Conservation (phyloP, 345 rosid species). For the Gossypium australe region DNA sequence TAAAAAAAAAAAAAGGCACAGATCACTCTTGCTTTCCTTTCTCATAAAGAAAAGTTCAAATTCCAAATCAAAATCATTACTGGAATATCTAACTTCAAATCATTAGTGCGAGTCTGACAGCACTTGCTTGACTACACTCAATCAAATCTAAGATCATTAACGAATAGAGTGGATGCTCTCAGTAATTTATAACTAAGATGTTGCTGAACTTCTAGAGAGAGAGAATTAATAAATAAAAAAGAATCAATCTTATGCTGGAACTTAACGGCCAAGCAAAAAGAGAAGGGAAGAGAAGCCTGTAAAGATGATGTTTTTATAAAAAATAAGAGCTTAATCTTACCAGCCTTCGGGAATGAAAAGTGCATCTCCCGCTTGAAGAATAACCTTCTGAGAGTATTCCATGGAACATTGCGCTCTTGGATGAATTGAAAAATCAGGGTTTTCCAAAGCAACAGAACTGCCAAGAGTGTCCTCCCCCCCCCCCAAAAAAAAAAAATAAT, state of each 20-base stretch:
- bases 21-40: neutral
- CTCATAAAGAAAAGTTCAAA: neutral
- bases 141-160: neutral
- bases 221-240: constrained; percentile 10
- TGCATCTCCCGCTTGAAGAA: constrained; percentile 79
- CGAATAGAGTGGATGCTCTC: neutral
- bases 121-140: neutral
- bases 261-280: neutral
- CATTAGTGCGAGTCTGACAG: neutral
- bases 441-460: constrained; percentile 61
- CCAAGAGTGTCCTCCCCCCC: constrained; percentile 7
- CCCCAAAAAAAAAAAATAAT: neutral
- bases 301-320: neutral
- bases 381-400: constrained; percentile 56
- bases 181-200: too few species aligned
- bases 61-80: neutral
- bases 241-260: neutral
- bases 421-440: constrained; percentile 54
- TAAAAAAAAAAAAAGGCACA: neutral
- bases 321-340: constrained; percentile 41
- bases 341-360: constrained; percentile 99
- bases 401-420: constrained; percentile 64
- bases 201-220: neutral
- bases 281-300: neutral
- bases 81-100: neutral